Base-by-base conservation (phyloP, 805 yeast species). In the Diddensiella caesifluorescens region DNA sequence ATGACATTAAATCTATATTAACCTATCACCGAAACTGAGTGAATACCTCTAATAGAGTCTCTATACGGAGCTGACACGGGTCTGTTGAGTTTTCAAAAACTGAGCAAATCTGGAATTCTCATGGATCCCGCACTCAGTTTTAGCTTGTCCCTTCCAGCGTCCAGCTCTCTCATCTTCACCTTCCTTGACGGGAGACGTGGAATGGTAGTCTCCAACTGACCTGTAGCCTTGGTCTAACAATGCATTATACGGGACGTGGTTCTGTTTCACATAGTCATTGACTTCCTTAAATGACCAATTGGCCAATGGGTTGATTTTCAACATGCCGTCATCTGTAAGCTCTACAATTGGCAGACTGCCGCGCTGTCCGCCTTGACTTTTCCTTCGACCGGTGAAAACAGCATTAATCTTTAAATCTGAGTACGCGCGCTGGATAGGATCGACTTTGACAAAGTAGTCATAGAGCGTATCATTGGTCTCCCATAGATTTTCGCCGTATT, bases 121-220 rank as follows among this genome's bases (percentile, higher is more conserved):
- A 57, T 90, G 97, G 41, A 90, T 88, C 2, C 97, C 97, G 65
- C 97, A 90, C 61, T 90, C 97, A 0, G 95, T 87, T 68, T 90
- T 90, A 7, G 78, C 73, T 59, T 82, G 75, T 2, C 96, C 97
- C 68, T 83, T 82, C 97, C 97, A 90, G 56, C 97, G 75, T 1
- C 97, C 97, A n/a, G 92, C 78, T 50, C 97, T 75, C 62, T 90
- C 97, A 57, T 90, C 97, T 59, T 87, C 97, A 6, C 94, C 95
- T 34, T 83, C 95, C 5, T 67, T 73, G 7, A 86, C 95, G 2
- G 97, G 97, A 22, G 65, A 78, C 0, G 97, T 90, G 1, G 95
- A 85, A 62, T 90, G 97, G 75, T 89, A 90, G 62, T 90, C 97
- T 1, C 97, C 97, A 12, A 90, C 75, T 0, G 95, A 85, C 56